phyloP scores from a whole-genome alignment of 441 rosid species.

The Euphorbia schlechtendalii region DNA sequence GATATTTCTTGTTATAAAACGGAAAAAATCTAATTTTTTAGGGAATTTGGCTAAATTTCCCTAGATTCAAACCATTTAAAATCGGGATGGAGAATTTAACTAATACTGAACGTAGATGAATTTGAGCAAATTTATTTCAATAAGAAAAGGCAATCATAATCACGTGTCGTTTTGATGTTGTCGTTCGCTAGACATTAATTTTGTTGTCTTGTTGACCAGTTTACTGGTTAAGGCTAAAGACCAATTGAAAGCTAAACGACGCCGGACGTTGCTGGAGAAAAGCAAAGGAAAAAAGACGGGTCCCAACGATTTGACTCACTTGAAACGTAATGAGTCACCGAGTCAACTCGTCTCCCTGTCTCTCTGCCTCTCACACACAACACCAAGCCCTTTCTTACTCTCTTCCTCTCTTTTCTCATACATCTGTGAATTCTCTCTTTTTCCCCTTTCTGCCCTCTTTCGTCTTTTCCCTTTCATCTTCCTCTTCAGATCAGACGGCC shows the following conservation, averaged over 20 bases:
- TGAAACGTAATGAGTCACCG: constrained; percentile 9
- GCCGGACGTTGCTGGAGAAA: not conserved
- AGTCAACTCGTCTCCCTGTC: constrained; percentile 17
- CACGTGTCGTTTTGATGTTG: no score
- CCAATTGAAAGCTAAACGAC: not conserved
- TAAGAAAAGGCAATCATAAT: no score
- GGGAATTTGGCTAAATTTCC: no score
- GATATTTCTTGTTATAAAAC: no score
- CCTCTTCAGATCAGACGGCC: constrained; percentile 50
- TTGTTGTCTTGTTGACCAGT: no score
- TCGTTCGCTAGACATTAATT: no score
- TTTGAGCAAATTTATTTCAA: no score
- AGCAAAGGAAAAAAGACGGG: not conserved
- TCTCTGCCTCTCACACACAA: constrained; percentile 4
- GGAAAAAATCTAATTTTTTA: no score
- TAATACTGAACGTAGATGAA: no score
- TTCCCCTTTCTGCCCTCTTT: constrained; percentile 47
- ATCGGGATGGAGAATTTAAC: no score
- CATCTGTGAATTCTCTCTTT: constrained; percentile 1
- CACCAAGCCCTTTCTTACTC: constrained; percentile 11
- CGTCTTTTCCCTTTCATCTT: constrained; percentile 48
- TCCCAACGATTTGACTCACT: not conserved
- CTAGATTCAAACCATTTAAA: no score
- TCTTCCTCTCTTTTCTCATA: not conserved
- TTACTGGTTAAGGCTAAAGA: not conserved